Base-by-base conservation (phyloP, 1,284 basidiomycete species). In the Apiotrichum brassicae region DNA sequence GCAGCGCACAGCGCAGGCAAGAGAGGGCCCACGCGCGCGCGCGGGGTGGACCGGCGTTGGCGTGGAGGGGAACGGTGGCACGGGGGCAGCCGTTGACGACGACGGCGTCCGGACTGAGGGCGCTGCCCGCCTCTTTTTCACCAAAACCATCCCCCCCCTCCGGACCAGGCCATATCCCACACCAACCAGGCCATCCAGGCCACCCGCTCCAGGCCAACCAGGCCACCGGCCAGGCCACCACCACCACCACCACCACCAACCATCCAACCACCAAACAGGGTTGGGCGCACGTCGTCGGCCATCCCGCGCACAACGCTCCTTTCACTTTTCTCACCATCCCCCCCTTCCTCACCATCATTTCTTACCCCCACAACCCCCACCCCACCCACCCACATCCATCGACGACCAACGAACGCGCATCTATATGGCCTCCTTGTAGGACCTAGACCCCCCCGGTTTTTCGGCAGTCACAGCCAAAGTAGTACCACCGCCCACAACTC, bases 41-140 rank as follows among this genome's bases (percentile, higher is more conserved):
- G n/a, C 47, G 40, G 47, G 47, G 47, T 49, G 36, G 33, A 33
- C 41, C 46, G 51, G 51, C 51, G 51, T 53, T 46, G 47, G 45
- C 34, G 47, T 46, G 39, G 47, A 40, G 35, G 47, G 26, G 30
- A 43, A 45, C 43, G 51, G 48, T 53, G 51, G 51, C 51, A 49
- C 51, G 46, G 46, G 33, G 41, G 32, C 37, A 44, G 41, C 51
- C 42, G 48, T 42, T 36, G 48, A 39, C 48, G 48, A 45, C 42
- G 36, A 45, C 35, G 43, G 48, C 42, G 41, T 43, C 46, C 46
- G 43, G 43, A 45, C 39, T 20, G 47, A 34, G 43, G 43, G 37
- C 42, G 44, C 24, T 28, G n/a, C 11, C 19, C 32, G 25, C 34
- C 35, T 37, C 18, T n/a, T 9, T 18, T 13, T 14, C 28, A 35